Evolutionary conservation across 306 rosid genomes (phyloP).

Genomic region (Lathyrus aphaca): DNA sequence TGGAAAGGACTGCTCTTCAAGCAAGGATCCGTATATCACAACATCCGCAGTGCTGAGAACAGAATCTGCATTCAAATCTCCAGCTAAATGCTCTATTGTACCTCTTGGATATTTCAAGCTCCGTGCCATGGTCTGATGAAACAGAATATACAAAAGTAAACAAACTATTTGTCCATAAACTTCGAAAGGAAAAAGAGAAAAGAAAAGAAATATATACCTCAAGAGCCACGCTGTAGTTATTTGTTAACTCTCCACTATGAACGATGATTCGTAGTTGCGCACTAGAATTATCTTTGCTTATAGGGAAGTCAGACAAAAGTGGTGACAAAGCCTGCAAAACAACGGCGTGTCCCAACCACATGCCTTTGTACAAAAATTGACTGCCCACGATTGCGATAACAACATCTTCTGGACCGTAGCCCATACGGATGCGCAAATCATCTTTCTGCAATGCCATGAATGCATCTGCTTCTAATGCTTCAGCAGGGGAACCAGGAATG

Average conservation of each 20-base stretch:
- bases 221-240: conserved; percentile 70
- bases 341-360: conserved; percentile 94
- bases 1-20: conserved; percentile 84
- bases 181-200: conserved; percentile 15
- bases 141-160: conserved; percentile 43
- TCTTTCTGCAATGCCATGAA: conserved; percentile 51
- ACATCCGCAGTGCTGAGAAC: conserved; percentile 66
- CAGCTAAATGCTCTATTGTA: conserved; percentile 68
- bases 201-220: conserved; percentile 57
- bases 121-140: conserved; percentile 67
- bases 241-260: conserved; percentile 68
- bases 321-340: conserved; percentile 80
- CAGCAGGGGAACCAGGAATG: conserved; percentile 88
- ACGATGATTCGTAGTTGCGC: conserved; percentile 64
- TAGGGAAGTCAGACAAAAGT: conserved; percentile 55
- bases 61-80: conserved; percentile 61
- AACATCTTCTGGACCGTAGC: conserved; percentile 65
- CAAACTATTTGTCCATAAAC: conserved; percentile 36
- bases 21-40: conserved; percentile 86
- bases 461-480: conserved; percentile 66
- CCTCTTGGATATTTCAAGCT: conserved; percentile 81
- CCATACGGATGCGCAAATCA: conserved; percentile 58
- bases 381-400: conserved; percentile 88
- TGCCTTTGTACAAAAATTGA: conserved; percentile 78
- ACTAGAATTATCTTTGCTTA: conserved; percentile 49